Conservation (phyloP, 176 grass and related monocot species). For the Hordeum vulgare region DNA sequence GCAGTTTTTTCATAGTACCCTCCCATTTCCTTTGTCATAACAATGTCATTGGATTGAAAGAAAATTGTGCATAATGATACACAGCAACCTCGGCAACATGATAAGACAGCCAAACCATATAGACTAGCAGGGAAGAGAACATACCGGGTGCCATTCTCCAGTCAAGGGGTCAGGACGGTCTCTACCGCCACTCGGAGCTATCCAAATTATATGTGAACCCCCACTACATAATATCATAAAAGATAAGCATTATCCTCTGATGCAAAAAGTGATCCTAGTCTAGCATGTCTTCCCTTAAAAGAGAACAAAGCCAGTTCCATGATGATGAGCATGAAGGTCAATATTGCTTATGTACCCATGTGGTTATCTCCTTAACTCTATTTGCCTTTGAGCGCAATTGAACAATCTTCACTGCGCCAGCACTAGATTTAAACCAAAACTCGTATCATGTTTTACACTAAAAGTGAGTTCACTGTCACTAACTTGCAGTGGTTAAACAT, state of each 20-base stretch:
- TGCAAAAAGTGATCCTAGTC: not conserved
- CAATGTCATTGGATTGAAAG: conserved; percentile 5
- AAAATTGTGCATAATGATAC: not conserved
- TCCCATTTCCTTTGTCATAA: not conserved
- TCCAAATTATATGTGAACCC: conserved; percentile 95
- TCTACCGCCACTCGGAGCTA: conserved; percentile 96
- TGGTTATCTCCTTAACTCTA: conserved; percentile 1
- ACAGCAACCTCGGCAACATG: not conserved
- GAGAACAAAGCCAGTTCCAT: conserved; percentile 6
- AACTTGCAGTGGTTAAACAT: not conserved
- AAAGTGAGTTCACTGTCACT: not conserved
- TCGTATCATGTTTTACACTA: not conserved
- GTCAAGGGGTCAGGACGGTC: conserved; percentile 72
- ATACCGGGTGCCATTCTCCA: conserved; percentile 87
- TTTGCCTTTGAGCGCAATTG: not conserved
- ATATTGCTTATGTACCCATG: not conserved
- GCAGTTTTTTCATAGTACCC: not conserved
- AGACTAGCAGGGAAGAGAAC: conserved; percentile 25
- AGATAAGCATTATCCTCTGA: conserved; percentile 7
- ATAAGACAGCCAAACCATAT: conserved; percentile 3
- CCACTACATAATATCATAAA: conserved; percentile 37
- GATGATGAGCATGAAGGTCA: not conserved
- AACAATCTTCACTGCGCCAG: not conserved
- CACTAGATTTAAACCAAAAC: not conserved
- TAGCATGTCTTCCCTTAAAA: not conserved